Evolutionary conservation across 305 asterid species (phyloP), one percentile per base, ranked within the genome.

Genomic region (Coffea humblotiana): DNA sequence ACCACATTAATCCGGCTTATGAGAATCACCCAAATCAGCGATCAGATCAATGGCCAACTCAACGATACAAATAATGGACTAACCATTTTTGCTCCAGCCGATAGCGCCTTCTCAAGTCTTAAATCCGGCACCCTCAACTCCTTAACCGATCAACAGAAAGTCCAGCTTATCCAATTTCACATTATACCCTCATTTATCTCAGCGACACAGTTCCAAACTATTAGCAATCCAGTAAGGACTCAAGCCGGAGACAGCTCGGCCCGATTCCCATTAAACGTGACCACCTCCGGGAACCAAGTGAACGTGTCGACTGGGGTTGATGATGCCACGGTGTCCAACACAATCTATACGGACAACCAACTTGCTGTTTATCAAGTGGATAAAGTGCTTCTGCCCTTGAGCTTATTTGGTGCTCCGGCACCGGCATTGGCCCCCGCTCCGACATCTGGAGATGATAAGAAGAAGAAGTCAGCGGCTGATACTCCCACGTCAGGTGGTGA

Each of bases 301-400:
- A 88, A 88, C 8, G 83, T 88, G 13, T 78, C 89, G 3, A 86
- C 87, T 52, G 91, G 91, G 8, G 84, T 88, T 10, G 84, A 70
- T 77, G 86, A 84, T 32, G 84, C 89, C 65, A 77, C 89, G 2
- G 82, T 88, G 66, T 81, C 83, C 25, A 83, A 83, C 78, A 75
- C 88, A 3, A 51, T 88, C 52, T 88, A 83, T 49, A 70, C 87
- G 6, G 88, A 88, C 64, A 73, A 71, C 72, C 89, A 88, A 75
- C 83, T 88, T 71, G 91, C 89, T 0, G 82, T 88, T 21, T 86
- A 88, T 76, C 81, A 86, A 76, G 84, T 88, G 11, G 88, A 86
- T 64, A 82, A 83, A 35, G 91, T 88, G 67, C 91, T 88, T 79
- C 91, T 86, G 63, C 91, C 91, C n/a, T 11, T 83, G 75, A 85